These are phyloP conservation scores for Aspergillus taichungensis DNA, from an alignment of 495 filamentous ascomycete genomes.

Conservation along the genomic window DNA sequence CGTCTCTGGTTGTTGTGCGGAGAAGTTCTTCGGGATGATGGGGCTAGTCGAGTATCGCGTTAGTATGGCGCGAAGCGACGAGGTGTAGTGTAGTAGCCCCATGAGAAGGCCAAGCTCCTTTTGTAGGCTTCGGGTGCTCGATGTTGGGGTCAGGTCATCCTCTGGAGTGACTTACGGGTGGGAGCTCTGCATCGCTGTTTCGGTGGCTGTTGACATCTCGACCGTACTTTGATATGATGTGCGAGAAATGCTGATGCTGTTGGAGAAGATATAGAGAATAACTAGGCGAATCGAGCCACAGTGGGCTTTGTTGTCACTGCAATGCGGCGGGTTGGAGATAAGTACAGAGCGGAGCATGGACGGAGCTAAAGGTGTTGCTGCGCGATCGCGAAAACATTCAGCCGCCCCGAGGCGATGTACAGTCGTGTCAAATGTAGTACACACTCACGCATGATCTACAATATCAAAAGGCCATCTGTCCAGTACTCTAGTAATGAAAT, in stretches of 20 bases:
- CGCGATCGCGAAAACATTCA: constrained; percentile 12
- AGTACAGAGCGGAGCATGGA: too few relatives aligned
- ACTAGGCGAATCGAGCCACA: too few relatives aligned
- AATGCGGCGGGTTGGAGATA: too few relatives aligned
- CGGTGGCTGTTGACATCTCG: constrained; percentile 69
- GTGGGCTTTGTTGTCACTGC: too few relatives aligned
- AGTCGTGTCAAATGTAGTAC: not conserved
- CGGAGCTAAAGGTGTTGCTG: not conserved
- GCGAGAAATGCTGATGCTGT: too few relatives aligned
- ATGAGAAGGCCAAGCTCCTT: not conserved
- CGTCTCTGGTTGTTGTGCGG: constrained; percentile 77
- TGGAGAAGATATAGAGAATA: too few relatives aligned
- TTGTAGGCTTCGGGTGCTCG: not conserved
- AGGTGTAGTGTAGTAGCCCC: not conserved
- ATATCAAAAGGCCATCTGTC: not conserved
- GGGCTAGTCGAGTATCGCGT: constrained; percentile 41
- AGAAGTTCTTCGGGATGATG: constrained; percentile 72
- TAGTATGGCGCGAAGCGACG: not conserved
- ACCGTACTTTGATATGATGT: too few relatives aligned
- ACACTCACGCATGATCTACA: not conserved
- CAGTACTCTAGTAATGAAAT: not conserved
- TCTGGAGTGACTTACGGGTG: constrained; percentile 42
- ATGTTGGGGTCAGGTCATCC: constrained; percentile 5
- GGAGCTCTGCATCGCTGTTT: constrained; percentile 59
- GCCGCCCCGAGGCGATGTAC: constrained; percentile 3